Percentiles rank a stretch among this genome's conserved stretches.
Conservation (phyloP, 257 asterid species). For the Plantago major region DNA sequence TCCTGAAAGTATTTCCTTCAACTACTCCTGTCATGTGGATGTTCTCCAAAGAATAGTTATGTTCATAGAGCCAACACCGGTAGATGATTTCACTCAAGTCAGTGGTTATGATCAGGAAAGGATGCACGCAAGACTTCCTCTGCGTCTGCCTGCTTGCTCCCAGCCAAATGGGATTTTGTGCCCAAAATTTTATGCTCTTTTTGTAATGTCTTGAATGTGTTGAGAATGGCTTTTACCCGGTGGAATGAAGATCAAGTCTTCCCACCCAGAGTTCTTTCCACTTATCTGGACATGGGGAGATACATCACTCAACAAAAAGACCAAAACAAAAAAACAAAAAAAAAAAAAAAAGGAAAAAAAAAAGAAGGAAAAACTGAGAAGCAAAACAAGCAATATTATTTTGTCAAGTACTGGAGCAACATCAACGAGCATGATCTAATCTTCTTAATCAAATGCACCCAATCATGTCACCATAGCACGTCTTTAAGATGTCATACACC, state of each 20-base stretch:
- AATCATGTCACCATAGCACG: no score
- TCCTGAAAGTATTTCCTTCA: not conserved
- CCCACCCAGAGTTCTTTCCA: conserved; percentile 81
- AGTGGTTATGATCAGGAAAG: no score
- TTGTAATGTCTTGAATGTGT: conserved; percentile 70
- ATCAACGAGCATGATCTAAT: no score
- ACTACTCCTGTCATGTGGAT: not conserved
- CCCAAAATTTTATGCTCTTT: conserved; percentile 29
- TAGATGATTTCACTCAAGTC: not conserved
- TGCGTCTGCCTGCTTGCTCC: conserved; percentile 1
- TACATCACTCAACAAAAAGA: not conserved
- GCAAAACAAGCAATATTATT: no score
- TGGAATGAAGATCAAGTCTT: conserved; percentile 83
- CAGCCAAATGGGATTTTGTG: conserved; percentile 5
- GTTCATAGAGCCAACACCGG: not conserved
- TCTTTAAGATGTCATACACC: no score
- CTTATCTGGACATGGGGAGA: conserved; percentile 43
- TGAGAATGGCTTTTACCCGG: conserved; percentile 92
- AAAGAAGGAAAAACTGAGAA: no score
- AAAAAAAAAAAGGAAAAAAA: no score
- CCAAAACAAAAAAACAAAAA: no score
- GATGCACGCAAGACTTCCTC: no score
- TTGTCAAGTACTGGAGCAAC: no score
- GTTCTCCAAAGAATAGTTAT: not conserved
- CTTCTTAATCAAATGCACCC: no score